Conservation (phyloP, 2,329 filamentous ascomycete species). For the Cylindrodendrum hubeiense region DNA sequence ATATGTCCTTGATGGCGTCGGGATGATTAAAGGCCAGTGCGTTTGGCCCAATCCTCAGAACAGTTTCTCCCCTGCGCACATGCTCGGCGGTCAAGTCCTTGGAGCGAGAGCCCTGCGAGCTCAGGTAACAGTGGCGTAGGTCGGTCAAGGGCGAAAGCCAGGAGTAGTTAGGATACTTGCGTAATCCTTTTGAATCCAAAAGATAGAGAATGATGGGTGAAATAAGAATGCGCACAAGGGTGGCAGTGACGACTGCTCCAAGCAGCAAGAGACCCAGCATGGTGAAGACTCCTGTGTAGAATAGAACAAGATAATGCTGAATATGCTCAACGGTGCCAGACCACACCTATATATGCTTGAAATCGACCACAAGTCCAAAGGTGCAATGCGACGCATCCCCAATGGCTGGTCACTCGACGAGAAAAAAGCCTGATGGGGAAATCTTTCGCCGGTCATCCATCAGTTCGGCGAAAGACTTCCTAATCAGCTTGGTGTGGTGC, state of each 20-base stretch:
- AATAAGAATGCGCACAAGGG: slow-evolving; percentile 11
- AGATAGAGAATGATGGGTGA: slow-evolving; percentile 15
- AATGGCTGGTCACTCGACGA: too few relatives aligned
- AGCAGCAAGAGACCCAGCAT: slow-evolving; percentile 10
- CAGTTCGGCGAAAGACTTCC: too few relatives aligned
- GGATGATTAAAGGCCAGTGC: slow-evolving; percentile 34
- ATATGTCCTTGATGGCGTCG: slow-evolving; percentile 47
- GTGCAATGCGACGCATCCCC: too few relatives aligned
- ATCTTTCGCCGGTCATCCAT: too few relatives aligned
- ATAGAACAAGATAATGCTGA: too few relatives aligned
- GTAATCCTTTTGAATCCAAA: slow-evolving; percentile 51
- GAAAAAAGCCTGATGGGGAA: too few relatives aligned
- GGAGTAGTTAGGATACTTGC: slow-evolving; percentile 33
- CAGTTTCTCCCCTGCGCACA: slow-evolving; percentile 48
- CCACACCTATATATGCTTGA: too few relatives aligned
- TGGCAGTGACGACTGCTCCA: not conserved
- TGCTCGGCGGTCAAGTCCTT: slow-evolving; percentile 60
- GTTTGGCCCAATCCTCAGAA: slow-evolving; percentile 40
- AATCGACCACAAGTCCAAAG: too few relatives aligned
- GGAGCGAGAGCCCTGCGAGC: slow-evolving; percentile 54
- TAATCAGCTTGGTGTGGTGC: too few relatives aligned
- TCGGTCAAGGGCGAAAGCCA: slow-evolving; percentile 27
- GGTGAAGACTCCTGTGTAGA: too few relatives aligned
- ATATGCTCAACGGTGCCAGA: too few relatives aligned
- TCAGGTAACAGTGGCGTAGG: slow-evolving; percentile 25